Conservation (phyloP, 345 rosid species). For the Hibiscus tridactylites region DNA sequence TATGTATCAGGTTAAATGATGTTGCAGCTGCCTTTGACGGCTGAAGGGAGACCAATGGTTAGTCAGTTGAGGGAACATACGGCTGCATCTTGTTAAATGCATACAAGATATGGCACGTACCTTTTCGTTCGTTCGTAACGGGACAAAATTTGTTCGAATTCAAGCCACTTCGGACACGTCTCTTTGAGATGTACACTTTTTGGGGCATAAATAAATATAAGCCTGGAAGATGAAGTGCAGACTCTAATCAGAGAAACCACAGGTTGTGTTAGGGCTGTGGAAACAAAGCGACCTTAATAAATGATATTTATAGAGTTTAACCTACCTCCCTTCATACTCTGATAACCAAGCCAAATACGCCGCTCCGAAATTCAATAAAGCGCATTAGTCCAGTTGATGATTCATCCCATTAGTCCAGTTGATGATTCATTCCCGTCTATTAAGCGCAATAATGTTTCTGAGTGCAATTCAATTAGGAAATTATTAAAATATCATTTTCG, state of each 20-base stretch:
- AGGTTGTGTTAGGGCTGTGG: background rate
- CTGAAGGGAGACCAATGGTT: slow-evolving; percentile 19
- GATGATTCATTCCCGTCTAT: slow-evolving; percentile 48
- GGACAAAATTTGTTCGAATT: slow-evolving; percentile 76
- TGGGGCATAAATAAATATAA: slow-evolving; percentile 53
- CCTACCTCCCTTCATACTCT: slow-evolving; percentile 78
- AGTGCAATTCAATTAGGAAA: too few relatives aligned
- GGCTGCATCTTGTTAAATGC: background rate
- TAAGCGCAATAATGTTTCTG: slow-evolving; percentile 29
- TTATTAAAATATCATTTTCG: too few relatives aligned
- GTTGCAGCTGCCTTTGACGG: slow-evolving; percentile 56
- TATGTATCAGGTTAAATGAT: slow-evolving; percentile 33
- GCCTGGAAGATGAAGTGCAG: slow-evolving; percentile 79
- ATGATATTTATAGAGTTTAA: background rate
- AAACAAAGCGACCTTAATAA: background rate
- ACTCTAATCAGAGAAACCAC: slow-evolving; percentile 7
- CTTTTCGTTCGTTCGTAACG: slow-evolving; percentile 53
- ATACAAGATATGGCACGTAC: slow-evolving; percentile 17
- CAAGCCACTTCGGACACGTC: slow-evolving; percentile 59
- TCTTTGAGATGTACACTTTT: slow-evolving; percentile 52
- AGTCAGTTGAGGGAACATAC: background rate
- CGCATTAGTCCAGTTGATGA: slow-evolving; percentile 69
- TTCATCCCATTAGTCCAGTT: slow-evolving; percentile 58
- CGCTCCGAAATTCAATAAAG: slow-evolving; percentile 63
- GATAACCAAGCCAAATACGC: slow-evolving; percentile 80